Evolutionary conservation across 108 stramenopile species (phyloP), one percentile per base, ranked within the genome.

Genomic region (Nitzschia sp.): DNA sequence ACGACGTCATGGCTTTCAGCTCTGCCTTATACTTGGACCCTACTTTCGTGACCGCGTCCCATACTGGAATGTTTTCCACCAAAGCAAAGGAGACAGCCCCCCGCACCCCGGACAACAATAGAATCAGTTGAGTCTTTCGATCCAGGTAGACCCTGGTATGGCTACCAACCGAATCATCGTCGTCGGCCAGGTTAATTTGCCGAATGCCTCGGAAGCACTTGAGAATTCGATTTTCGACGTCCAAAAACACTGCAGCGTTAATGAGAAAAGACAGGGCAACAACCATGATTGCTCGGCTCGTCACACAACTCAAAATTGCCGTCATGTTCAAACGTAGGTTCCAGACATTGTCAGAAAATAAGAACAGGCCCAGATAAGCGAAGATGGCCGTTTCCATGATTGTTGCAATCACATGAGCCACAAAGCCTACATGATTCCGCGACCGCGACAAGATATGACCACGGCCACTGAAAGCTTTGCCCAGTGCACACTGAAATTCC

Each of bases 1-100:
- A 75, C 9, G 89, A 90, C 1, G 92, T 93, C 92, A 93, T 93
- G 31, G 89, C 85, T 67, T 89, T 87, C 62, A 95, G 53, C 45
- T 89, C 68, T 22, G 76, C 69, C 75, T 95, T 95, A 71, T 72
- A 91, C 23, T 86, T 63, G 8, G 88, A 86, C 35, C 94, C 94
- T 29, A 54, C 50, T 17, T 84, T 72, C 11, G 78, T 83, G 21
- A 92, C 89, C 22, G 74, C 63, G 58, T 95, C 82, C 78, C 89
- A 95, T 4, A 92, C 81, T 9, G 91, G 91, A 48, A 95, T 79
- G 55, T 81, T 95, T 65, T 92, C 91, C 21, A 95, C 91, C 15
- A 95, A 80, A 17, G 94, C 90, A 47, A 92, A 87, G 19, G 86
- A 86, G 8, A 95, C 91, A 21, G 91, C 94, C n/a, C 94, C 94